phyloP scores from a whole-genome alignment of 805 yeast species.

The Isabelozyma heimii region DNA sequence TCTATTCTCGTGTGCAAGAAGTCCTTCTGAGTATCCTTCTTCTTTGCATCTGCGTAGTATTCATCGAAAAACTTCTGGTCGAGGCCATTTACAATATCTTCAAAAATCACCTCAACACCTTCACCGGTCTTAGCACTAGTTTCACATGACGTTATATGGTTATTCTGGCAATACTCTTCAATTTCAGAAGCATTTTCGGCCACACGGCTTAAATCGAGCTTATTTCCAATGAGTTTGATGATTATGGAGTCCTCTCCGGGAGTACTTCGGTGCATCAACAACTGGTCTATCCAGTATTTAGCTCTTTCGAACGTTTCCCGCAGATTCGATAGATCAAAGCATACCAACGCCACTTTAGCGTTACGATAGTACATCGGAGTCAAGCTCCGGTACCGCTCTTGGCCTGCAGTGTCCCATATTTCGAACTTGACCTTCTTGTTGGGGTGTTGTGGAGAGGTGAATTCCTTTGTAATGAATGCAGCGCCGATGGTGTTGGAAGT shows the following conservation, averaged over 20 bases:
- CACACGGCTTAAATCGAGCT: slow-evolving; percentile 57
- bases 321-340: slow-evolving; percentile 70
- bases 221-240: slow-evolving; percentile 74
- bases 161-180: slow-evolving; percentile 14
- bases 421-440: slow-evolving; percentile 58
- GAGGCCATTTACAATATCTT: slow-evolving; percentile 25
- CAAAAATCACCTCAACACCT: slow-evolving; percentile 47
- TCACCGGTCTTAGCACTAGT: slow-evolving; percentile 74
- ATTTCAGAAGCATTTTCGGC: slow-evolving; percentile 14
- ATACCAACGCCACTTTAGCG: slow-evolving; percentile 74
- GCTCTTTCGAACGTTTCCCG: slow-evolving; percentile 61
- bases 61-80: slow-evolving; percentile 28
- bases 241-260: slow-evolving; percentile 19
- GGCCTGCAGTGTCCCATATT: slow-evolving; percentile 97
- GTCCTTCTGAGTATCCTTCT: neutral
- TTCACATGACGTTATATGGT: slow-evolving; percentile 19
- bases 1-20: neutral
- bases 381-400: slow-evolving; percentile 42
- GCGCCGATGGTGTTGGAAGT: slow-evolving; percentile 98
- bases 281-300: slow-evolving; percentile 86
- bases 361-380: slow-evolving; percentile 48
- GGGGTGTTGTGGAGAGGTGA: slow-evolving; percentile 20
- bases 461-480: slow-evolving; percentile 82
- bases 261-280: slow-evolving; percentile 30
- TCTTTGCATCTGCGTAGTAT: slow-evolving; percentile 2